Base-by-base conservation (phyloP, 441 rosid species). In the Omphalea diandra region DNA sequence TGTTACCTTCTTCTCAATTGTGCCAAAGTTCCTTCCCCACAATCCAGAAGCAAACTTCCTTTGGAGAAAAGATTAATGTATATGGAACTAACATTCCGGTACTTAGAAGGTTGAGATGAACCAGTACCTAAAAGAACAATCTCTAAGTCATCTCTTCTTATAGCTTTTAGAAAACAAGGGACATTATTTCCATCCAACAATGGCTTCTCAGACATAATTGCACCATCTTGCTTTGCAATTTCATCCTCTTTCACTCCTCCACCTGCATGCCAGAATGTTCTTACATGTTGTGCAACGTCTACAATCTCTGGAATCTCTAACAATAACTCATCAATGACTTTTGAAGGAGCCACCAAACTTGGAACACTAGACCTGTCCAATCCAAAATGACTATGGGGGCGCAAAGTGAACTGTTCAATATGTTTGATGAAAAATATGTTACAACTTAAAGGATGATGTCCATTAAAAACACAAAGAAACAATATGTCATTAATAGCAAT, bases 11-110 rank as follows among this genome's bases (percentile, higher is more conserved):
- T 89, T 82, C 88, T 94, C 77, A 94, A 84, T 80, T 91, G 97
- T 33, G 94, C 97, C 24, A 91, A 77, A 64, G 96, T 94, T 77
- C 98, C 98, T 86, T 94, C 98, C 15, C 98, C 97, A 50, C 97
- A 94, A 72, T 94, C 97, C 59, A 92, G 79, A 50, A 94, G 87
- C 76, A 94, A 67, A 73, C 97, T 80, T 41, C 97, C 97, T 71
- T 81, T 86, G 26, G 90, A 83, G 73, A 85, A 94, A 40, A 94
- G 85, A 79, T 94, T 88, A 50, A 94, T 69, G 74, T 83, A 87
- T 55, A 91, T 77, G 8, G 98, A 79, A 78, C 82, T 94, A 67
- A 91, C 98, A 54, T 91, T 94, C 53, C 97, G 77, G 72, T 90
- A 91, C 79, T 91, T 94, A 29, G 98, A 94, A 75, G 97, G 98